Percentiles rank a stretch among this genome's conserved stretches.
phyloP scores from a whole-genome alignment of 176 grass and related monocot species.

The Oryza longistaminata region DNA sequence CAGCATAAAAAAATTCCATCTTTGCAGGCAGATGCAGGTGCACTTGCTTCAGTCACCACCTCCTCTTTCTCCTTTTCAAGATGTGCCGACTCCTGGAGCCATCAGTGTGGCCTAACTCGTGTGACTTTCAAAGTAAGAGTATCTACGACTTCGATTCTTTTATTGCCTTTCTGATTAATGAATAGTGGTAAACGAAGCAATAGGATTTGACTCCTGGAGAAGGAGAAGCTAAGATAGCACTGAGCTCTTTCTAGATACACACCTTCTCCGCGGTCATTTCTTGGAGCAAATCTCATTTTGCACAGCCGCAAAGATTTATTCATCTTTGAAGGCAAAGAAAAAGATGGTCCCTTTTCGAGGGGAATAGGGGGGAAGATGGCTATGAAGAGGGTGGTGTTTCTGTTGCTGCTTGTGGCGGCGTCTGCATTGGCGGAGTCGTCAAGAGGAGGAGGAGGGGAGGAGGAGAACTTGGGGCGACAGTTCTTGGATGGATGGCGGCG shows the following conservation, averaged over 20 bases:
- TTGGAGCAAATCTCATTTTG: slow-evolving; percentile 24
- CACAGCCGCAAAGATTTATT: slow-evolving; percentile 2
- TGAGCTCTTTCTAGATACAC: background rate
- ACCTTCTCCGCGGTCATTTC: background rate
- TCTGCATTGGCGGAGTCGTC: slow-evolving; percentile 4
- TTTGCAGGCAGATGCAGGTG: slow-evolving; percentile 21
- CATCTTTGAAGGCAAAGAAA: background rate
- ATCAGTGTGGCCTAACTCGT: slow-evolving; percentile 14
- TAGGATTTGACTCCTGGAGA: slow-evolving; percentile 26
- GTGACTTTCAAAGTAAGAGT: slow-evolving; percentile 25
- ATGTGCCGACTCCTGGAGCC: background rate
- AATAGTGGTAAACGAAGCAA: background rate
- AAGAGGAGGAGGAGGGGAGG: background rate
- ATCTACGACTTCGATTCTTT: slow-evolving; percentile 21
- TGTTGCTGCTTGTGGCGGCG: slow-evolving; percentile 23
- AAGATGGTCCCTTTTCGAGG: slow-evolving; percentile 2
- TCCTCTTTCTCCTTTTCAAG: slow-evolving; percentile 1
- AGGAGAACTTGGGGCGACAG: background rate
- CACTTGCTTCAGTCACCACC: slow-evolving; percentile 29
- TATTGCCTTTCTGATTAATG: background rate
- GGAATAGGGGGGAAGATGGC: slow-evolving; percentile 1
- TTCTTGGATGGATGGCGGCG: slow-evolving; percentile 21
- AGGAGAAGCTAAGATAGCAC: background rate
- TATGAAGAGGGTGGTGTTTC: slow-evolving; percentile 27
- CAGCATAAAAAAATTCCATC: slow-evolving; percentile 22